Base-by-base conservation (phyloP, 495 filamentous ascomycete species). In the Acidomyces sp. region DNA sequence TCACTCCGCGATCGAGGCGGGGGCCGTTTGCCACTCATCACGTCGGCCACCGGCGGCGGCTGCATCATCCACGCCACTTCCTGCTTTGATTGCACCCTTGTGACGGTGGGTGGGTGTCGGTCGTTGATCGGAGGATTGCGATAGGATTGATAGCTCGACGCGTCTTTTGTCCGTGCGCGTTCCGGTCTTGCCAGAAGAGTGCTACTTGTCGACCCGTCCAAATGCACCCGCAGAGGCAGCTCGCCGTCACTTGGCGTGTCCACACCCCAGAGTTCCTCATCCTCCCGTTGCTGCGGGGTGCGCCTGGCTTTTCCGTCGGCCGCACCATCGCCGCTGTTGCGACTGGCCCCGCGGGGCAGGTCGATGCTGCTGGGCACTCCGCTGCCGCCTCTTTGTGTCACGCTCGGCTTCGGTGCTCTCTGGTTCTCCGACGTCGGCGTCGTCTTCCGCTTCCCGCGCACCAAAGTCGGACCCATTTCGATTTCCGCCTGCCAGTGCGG, bases 11-110 rank as follows among this genome's bases (percentile, higher is more conserved):
- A 76, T 34, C 72, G 59, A 68, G 38, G 30, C 12, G 75, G 66
- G 21, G 60, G 60, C 41, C 71, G 71, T 55, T 86, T 88, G 43
- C 85, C 84, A 49, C 77, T 79, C 86, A 94, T 94, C 34, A 94
- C 63, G 51, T 74, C 80, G 13, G 85, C 82, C 35, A 71, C 71
- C 26, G 86, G 86, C 2, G 85, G 85, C 2, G 85, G 86, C 57
- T 88, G 82, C 23, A 93, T 63, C 84, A 94, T 90, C 86, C 86
- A 94, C 51, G 63, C 62, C n/a, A 75, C 77, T 38, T 78, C 81
- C 17, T 48, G 39, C 15, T 22, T 18, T 6, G 37, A 32, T 4
- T 16, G 3, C 10, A 46, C 39, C 13, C 32, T 37, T 18, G 73
- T 74, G 36, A 92, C 84, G 37, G 88, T 78, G 7, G 86, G 83